Conservation (phyloP, 305 asterid genomes). For the Ilex paraguariensis region DNA sequence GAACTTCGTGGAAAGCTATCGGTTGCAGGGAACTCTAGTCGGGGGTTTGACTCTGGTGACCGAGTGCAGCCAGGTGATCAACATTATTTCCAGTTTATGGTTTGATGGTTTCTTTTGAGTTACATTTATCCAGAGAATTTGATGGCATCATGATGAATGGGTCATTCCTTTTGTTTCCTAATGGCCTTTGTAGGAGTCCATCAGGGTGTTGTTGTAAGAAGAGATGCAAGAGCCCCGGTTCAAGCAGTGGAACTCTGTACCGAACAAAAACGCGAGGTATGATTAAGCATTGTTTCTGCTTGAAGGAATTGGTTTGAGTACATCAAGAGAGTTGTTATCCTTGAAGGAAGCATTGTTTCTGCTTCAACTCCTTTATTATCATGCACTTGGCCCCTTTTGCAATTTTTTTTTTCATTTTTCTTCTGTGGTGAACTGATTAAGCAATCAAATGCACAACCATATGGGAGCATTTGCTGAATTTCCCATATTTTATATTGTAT, state of each 20-base stretch:
- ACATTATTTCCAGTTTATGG: neutral
- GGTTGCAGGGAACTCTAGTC: slow-evolving; percentile 32
- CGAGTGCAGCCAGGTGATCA: slow-evolving; percentile 17
- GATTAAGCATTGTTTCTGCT: neutral
- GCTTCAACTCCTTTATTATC: neutral
- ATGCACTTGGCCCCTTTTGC: too few relatives aligned
- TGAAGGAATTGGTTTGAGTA: neutral
- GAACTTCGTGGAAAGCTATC: slow-evolving; percentile 47
- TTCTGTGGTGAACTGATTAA: too few relatives aligned
- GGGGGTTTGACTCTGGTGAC: slow-evolving; percentile 44
- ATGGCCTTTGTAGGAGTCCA: neutral
- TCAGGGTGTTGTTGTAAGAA: neutral
- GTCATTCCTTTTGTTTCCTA: too few relatives aligned
- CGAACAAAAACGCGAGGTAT: neutral
- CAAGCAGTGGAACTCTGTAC: neutral
- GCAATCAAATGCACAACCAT: too few relatives aligned
- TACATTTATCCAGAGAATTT: too few relatives aligned
- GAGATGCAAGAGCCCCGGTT: neutral
- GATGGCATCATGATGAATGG: neutral
- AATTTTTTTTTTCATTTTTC: too few relatives aligned
- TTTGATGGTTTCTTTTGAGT: neutral
- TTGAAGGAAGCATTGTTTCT: neutral
- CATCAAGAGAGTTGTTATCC: neutral
- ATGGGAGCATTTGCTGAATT: too few relatives aligned
- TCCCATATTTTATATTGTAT: too few relatives aligned